phyloP scores from a whole-genome alignment of 108 stramenopile species.

The Stephanodiscus minutulus region DNA sequence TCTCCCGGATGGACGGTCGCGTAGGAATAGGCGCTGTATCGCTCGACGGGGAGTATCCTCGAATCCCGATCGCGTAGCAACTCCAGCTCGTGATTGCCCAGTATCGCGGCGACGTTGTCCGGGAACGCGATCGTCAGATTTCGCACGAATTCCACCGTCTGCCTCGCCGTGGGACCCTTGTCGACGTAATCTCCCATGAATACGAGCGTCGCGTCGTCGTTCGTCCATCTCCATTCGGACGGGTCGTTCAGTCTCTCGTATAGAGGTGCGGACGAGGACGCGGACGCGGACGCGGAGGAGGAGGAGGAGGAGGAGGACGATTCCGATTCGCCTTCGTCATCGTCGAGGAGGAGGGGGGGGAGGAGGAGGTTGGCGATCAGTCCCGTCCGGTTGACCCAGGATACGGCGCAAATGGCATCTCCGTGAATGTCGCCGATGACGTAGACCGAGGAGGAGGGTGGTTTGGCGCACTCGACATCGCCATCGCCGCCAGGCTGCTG shows the following conservation, averaged over 20 bases:
- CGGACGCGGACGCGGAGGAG: background rate
- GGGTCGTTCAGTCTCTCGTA: conserved; percentile 27
- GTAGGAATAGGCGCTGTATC: conserved; percentile 49
- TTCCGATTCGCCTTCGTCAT: background rate
- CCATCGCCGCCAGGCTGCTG: background rate
- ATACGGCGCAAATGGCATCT: conserved; percentile 54
- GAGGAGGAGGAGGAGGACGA: background rate
- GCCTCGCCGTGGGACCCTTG: conserved; percentile 59
- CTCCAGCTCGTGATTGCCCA: conserved; percentile 74
- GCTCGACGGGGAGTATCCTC: conserved; percentile 17
- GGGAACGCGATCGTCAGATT: conserved; percentile 56
- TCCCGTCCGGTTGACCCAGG: conserved; percentile 60
- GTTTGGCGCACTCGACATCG: background rate
- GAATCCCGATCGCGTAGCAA: conserved; percentile 55
- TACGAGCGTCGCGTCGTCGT: conserved; percentile 36
- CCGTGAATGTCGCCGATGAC: conserved; percentile 66
- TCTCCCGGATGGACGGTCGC: conserved; percentile 64
- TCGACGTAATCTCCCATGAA: conserved; percentile 77
- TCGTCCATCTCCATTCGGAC: conserved; percentile 44
- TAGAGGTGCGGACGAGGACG: background rate
- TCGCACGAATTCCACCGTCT: conserved; percentile 60
- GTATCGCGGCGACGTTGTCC: conserved; percentile 44
- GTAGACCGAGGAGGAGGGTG: conserved; percentile 30
- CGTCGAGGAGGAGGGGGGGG: no score
- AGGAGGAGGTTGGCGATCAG: conserved; percentile 41